Evolutionary conservation across 2,329 filamentous ascomycete genomes (phyloP).

Genomic region (Clarireedia hainanense): DNA sequence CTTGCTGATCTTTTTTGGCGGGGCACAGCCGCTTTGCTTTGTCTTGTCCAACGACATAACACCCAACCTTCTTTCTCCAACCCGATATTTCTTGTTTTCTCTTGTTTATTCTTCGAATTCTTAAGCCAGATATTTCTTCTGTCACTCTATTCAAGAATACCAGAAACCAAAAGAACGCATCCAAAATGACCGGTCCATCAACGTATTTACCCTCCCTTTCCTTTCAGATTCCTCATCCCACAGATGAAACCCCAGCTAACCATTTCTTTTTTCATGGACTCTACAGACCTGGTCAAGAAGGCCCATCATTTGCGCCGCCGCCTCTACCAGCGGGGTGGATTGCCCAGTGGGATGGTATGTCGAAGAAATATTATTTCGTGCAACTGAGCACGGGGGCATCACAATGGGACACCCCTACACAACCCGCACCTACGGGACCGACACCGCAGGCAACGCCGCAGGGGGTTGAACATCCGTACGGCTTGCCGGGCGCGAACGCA

Average conservation of each 20-base stretch:
- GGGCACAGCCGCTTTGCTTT: not conserved
- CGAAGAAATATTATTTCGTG: conserved; percentile 63
- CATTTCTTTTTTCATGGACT: too few species aligned
- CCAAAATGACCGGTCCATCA: conserved; percentile 24
- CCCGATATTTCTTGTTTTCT: not conserved
- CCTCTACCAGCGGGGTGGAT: conserved; percentile 59
- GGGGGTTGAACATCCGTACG: conserved; percentile 53
- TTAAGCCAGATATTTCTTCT: too few species aligned
- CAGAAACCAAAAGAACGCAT: not conserved
- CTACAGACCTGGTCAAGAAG: conserved; percentile 29
- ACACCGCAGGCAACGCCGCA: conserved; percentile 45
- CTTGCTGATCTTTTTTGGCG: not conserved
- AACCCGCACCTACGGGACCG: conserved; percentile 53
- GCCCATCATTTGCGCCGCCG: conserved; percentile 39
- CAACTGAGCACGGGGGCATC: conserved; percentile 64
- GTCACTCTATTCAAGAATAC: not conserved
- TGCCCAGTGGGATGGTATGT: conserved; percentile 58
- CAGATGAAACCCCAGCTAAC: conserved; percentile 9
- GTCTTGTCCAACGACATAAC: not conserved
- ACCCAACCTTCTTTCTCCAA: not conserved
- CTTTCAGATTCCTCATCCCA: not conserved
- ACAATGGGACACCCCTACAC: conserved; percentile 66
- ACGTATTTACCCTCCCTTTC: conserved; percentile 17
- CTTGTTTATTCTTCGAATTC: not conserved
- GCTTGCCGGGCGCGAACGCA: conserved; percentile 34